These are phyloP conservation scores for Ogataea chonburiensis DNA, from an alignment of 805 yeast genomes.

Conservation along the genomic window DNA sequence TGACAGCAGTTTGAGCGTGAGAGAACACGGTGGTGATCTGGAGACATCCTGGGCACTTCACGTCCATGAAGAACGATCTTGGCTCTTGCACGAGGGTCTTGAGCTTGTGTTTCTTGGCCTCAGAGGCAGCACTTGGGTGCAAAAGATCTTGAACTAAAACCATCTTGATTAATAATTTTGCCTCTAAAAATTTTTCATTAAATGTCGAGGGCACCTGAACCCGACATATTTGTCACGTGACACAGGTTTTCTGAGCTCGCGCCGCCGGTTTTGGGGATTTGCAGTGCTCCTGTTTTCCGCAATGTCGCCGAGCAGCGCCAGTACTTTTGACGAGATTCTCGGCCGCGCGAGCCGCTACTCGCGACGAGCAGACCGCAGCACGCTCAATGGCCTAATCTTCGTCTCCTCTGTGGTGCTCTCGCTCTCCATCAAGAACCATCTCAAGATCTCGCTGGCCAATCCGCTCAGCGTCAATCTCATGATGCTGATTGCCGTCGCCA, in stretches of 20 bases:
- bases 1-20: conserved; percentile 99
- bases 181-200: conserved; percentile 13
- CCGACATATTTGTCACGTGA: conserved; percentile 7
- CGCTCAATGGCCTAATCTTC: conserved; percentile 11
- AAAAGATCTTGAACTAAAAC: conserved; percentile 99
- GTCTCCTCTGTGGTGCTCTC: conserved; percentile 15
- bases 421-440: conserved; percentile 14
- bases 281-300: background rate
- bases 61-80: conserved; percentile 99
- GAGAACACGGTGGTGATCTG: conserved; percentile 99
- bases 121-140: conserved; percentile 96
- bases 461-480: conserved; percentile 14
- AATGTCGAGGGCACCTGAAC: conserved; percentile 9
- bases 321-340: conserved; percentile 4
- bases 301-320: conserved; percentile 10
- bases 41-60: conserved; percentile 99
- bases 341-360: background rate
- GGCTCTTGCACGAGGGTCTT: conserved; percentile 97
- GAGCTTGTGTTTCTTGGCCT: conserved; percentile 95
- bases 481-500: conserved; percentile 4
- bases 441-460: conserved; percentile 9
- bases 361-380: conserved; percentile 10
- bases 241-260: background rate
- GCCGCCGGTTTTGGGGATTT: too few species aligned
- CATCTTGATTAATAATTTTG: conserved; percentile 33